phyloP scores from a whole-genome alignment of 345 rosid genomes.

The Adansonia digitata region DNA sequence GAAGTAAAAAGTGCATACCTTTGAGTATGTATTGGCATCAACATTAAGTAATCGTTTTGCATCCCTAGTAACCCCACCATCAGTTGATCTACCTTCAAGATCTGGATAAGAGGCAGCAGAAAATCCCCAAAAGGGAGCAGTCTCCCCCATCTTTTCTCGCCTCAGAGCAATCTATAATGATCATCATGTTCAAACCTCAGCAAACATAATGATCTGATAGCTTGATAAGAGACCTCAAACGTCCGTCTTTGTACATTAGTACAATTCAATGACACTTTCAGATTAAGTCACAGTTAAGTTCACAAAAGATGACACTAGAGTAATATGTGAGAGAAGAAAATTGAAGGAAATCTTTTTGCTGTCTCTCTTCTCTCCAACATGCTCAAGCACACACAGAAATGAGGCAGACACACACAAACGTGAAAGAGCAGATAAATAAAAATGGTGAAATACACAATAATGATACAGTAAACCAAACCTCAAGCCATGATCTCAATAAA shows the following conservation, averaged over 20 bases:
- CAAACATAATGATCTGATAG: neutral
- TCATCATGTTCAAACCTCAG: constrained; percentile 31
- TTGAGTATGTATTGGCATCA: constrained; percentile 30
- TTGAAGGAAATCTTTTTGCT: neutral
- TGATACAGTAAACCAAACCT: neutral
- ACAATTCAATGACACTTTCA: neutral
- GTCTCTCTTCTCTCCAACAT: neutral
- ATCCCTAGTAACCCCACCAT: constrained; percentile 23
- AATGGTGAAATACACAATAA: neutral
- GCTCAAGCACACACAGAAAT: neutral
- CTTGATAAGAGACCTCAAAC: neutral
- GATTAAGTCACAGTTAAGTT: neutral
- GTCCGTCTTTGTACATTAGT: neutral
- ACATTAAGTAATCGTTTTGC: constrained; percentile 25
- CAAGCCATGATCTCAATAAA: too few species aligned
- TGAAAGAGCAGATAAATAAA: too few species aligned
- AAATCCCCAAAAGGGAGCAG: constrained; percentile 80
- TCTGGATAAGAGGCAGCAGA: constrained; percentile 65
- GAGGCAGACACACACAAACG: neutral
- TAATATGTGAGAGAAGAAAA: neutral
- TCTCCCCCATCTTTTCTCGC: constrained; percentile 80
- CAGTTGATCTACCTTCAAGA: constrained; percentile 27
- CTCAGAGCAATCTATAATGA: constrained; percentile 65
- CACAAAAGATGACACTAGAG: neutral
- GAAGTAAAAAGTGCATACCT: constrained; percentile 28